These are phyloP conservation scores for Paraurostyla sp. DNA, from an alignment of 73 alveolate species.

Conservation along the genomic window DNA sequence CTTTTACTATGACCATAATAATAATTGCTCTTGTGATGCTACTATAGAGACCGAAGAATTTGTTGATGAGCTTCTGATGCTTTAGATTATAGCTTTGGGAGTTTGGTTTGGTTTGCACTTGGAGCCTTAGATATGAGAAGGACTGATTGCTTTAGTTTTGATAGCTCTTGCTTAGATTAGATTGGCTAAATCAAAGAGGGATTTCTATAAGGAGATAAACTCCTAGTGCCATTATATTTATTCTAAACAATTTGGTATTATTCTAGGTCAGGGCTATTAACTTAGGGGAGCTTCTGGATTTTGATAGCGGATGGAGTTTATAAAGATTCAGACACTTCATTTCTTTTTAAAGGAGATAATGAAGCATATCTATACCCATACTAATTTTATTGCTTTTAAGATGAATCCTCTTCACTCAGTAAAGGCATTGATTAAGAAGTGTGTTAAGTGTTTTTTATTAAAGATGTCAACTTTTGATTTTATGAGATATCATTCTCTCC, in stretches of 20 bases:
- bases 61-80: no score
- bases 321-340: background rate
- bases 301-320: background rate
- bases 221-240: background rate
- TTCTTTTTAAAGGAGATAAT: background rate
- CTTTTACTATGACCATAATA: background rate
- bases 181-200: constrained; percentile 42
- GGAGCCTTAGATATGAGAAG: background rate
- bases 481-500: background rate
- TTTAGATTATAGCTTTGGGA: background rate
- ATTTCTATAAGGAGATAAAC: constrained; percentile 34
- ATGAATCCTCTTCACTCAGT: background rate
- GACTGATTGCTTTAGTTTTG: background rate
- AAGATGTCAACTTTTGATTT: background rate
- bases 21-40: background rate
- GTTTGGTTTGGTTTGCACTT: constrained; percentile 13
- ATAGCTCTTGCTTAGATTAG: background rate
- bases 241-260: background rate
- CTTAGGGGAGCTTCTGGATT: background rate
- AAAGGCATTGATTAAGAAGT: background rate
- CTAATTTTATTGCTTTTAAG: background rate
- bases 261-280: background rate
- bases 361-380: constrained; percentile 59
- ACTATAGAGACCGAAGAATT: background rate
- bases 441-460: background rate